These are phyloP conservation scores for Aspergillus homomorphus DNA, from an alignment of 495 filamentous ascomycete species.

Conservation along the genomic window DNA sequence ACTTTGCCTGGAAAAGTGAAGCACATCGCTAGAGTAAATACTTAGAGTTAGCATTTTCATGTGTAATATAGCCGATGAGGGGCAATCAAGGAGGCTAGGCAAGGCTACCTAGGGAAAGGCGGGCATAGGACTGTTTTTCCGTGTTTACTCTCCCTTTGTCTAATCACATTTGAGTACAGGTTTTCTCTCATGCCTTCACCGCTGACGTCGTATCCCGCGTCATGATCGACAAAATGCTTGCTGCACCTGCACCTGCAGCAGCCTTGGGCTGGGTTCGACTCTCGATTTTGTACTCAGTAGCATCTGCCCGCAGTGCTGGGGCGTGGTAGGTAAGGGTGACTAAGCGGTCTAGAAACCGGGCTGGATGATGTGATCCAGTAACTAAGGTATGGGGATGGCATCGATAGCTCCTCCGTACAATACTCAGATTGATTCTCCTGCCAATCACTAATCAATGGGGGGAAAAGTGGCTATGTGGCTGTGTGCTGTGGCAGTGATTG, in stretches of 20 bases:
- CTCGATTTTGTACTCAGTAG: no score
- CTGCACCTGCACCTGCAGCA: not conserved
- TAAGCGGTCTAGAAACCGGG: constrained; percentile 5
- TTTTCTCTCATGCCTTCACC: not conserved
- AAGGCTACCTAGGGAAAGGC: not conserved
- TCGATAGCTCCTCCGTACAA: no score
- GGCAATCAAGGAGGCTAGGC: not conserved
- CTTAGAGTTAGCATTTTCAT: not conserved
- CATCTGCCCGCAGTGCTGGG: not conserved
- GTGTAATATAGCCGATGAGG: not conserved
- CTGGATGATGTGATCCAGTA: not conserved
- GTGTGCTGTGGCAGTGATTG: no score
- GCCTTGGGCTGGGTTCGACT: not conserved
- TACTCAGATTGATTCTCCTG: not conserved
- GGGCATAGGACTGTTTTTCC: not conserved
- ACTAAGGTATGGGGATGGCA: no score
- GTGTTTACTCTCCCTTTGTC: not conserved
- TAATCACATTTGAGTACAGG: not conserved
- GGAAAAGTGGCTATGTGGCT: no score
- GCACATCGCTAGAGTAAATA: not conserved
- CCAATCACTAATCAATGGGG: no score
- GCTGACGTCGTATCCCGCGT: not conserved
- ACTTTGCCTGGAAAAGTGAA: no score
- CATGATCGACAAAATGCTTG: constrained; percentile 2
- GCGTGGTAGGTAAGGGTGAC: not conserved